A percentile compares a stretch with the other conserved stretches of the same genome.
Evolutionary conservation across 441 rosid species (phyloP).

Genomic region (Populus tomentosa): DNA sequence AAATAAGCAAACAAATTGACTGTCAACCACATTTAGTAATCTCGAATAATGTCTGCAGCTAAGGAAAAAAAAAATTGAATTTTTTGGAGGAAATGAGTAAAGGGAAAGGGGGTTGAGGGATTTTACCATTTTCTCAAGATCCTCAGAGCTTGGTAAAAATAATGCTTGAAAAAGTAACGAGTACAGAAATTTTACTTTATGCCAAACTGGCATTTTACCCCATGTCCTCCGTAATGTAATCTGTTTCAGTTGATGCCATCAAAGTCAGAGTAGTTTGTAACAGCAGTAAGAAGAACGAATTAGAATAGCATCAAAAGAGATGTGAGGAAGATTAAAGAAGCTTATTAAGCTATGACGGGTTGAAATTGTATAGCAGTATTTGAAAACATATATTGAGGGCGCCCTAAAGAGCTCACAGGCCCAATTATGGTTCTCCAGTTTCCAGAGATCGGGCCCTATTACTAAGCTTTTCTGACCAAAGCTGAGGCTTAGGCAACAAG

Average conservation of each 20-base stretch:
- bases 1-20: neutral
- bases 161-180: conserved; percentile 74
- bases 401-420: neutral
- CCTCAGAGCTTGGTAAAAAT: conserved; percentile 79
- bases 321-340: neutral
- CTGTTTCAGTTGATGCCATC: conserved; percentile 33
- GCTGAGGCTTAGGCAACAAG: neutral
- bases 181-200: conserved; percentile 20
- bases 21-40: conserved; percentile 12
- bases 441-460: neutral
- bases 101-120: neutral
- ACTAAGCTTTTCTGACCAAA: neutral
- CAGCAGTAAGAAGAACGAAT: neutral
- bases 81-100: neutral
- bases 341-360: neutral
- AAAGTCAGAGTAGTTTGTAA: neutral
- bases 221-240: conserved; percentile 33
- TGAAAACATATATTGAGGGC: neutral
- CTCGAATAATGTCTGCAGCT: neutral
- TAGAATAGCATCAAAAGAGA: too few relatives aligned
- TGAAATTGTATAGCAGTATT: neutral
- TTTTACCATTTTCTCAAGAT: conserved; percentile 80
- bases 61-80: neutral
- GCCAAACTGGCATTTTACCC: too few relatives aligned
- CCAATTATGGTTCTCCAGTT: neutral